Conservation (phyloP, 2,329 filamentous ascomycete genomes). For the Amphichorda felina region DNA sequence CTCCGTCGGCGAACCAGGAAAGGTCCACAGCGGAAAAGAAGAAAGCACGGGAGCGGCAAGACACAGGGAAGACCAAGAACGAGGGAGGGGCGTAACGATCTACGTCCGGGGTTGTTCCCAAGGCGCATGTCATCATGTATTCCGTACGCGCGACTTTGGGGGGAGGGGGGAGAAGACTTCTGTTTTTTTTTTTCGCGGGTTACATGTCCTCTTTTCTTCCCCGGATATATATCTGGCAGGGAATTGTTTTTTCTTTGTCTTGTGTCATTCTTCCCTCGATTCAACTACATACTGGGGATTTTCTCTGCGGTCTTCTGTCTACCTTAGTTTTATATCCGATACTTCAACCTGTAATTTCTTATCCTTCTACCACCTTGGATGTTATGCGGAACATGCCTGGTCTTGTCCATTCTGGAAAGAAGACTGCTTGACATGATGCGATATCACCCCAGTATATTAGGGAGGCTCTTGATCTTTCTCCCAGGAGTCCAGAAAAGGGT, state of each 20-base stretch:
- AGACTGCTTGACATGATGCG: no score
- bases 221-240: background rate
- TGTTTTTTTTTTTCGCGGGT: no score
- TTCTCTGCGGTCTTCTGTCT: slow-evolving; percentile 1
- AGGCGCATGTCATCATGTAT: no score
- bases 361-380: background rate
- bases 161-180: no score
- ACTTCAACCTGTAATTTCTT: slow-evolving; percentile 2
- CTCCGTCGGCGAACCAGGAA: background rate
- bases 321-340: slow-evolving; percentile 2
- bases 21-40: background rate
- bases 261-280: background rate
- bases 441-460: no score
- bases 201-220: background rate
- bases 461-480: no score
- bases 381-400: background rate
- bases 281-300: background rate
- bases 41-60: background rate
- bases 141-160: no score
- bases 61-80: no score
- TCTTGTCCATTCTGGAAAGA: background rate
- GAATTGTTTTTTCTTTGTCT: background rate
- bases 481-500: no score
- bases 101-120: no score
- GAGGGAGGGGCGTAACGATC: no score